Percentiles rank a stretch among this genome's conserved stretches.
Conservation (phyloP, 192 early-diverging fungal species). For the Umbelopsis vinacea region DNA sequence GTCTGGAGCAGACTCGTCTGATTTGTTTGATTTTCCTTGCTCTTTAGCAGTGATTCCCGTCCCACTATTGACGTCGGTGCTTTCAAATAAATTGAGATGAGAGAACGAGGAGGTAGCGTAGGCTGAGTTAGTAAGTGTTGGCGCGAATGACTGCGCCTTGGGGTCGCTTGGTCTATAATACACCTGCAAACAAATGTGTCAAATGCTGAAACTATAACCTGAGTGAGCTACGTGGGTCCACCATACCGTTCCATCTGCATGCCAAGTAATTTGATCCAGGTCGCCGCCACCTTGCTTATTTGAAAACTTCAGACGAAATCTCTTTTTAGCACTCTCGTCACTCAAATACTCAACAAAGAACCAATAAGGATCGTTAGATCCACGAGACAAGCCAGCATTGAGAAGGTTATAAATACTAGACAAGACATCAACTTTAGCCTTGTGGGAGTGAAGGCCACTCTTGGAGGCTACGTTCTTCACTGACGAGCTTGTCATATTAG, state of each 20-base stretch:
- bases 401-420: constrained; percentile 62
- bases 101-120: constrained; percentile 24
- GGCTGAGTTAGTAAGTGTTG: constrained; percentile 29
- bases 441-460: constrained; percentile 36
- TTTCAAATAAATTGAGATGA: constrained; percentile 41
- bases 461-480: constrained; percentile 37
- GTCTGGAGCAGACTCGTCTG: background rate
- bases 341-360: constrained; percentile 53
- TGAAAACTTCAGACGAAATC: constrained; percentile 30
- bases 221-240: background rate
- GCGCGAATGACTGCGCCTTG: constrained; percentile 18
- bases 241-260: background rate
- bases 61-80: constrained; percentile 14
- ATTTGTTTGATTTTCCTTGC: background rate
- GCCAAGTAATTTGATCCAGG: constrained; percentile 15
- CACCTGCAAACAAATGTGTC: background rate
- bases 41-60: background rate
- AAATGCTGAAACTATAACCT: background rate
- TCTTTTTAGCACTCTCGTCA: constrained; percentile 46
- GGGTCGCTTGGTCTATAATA: constrained; percentile 17
- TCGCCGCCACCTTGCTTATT: constrained; percentile 7
- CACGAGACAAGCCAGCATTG: constrained; percentile 52
- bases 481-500: constrained; percentile 16
- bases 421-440: constrained; percentile 59
- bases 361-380: constrained; percentile 52